Base-by-base conservation (phyloP, 2,329 filamentous ascomycete species). In the Colletotrichum musae region DNA sequence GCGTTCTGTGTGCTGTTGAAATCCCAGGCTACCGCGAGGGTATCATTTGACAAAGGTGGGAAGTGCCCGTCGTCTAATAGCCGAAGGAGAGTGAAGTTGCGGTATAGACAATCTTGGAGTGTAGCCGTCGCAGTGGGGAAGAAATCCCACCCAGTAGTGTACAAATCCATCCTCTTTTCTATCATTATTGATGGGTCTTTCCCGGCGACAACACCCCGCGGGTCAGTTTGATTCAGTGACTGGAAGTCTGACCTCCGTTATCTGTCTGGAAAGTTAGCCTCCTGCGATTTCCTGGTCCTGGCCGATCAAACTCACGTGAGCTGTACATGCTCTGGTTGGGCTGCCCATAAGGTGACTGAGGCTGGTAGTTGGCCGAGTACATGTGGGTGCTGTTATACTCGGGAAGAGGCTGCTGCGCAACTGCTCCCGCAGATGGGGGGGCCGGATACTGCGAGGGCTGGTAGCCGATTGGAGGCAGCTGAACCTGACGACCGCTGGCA, bases 381-480 rank as follows among this genome's bases (percentile, higher is more conserved):
- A 88, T 87, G 72, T 88, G 86, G 71, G 81, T 83, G 63, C 78
- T 74, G 73, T 80, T 80, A 75, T 91, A 91, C 64, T 91, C 88
- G 10, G 86, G 80, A 4, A 90, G 78, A 15, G 80, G 80, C 74
- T 88, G 86, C 72, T 86, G 85, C 16, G 65, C 51, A 15, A 79
- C 77, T 24, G 89, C 86, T 26, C 82, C 83, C 2, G 82, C 83
- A 15, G 85, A 83, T 1, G 88, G 86, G 16, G 90, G 89, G n/a
- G 88, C 86, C 48, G 90, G 87, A 75, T 94, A 94, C 74, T 92
- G 90, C 68, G 85, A 78, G 36, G 89, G 84, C 75, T 92, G 89
- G 75, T 94, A 95, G 13, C 91, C 91, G 75, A 94, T 93, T 2
- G 93, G 92, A 53, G 93, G 93, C 36, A 94, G 84, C 75, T 94